Base-by-base conservation (phyloP, 768 basidiomycete species). In the Collybia sordida region DNA sequence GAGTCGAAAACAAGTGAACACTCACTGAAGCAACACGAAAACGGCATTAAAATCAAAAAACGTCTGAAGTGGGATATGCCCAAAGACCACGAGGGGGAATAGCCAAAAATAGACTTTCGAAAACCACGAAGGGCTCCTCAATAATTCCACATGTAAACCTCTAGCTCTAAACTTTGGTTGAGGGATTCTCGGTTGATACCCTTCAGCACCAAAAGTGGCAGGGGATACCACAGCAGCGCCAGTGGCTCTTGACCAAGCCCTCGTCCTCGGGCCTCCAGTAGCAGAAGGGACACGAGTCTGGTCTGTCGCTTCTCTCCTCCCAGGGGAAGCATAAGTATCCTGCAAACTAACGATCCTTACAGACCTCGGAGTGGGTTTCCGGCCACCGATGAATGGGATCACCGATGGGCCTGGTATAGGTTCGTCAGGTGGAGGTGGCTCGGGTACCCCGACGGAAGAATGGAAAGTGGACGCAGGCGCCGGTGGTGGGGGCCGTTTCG, bases 31-130 rank as follows among this genome's bases (percentile, higher is more conserved):
- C 58, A 94, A 65, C 57, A 93, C 83, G 70, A 84, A 95, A 56
- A 87, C 83, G 58, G 86, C 83, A 65, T 94, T 93, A 66, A 93
- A 92, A 62, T 96, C 93, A 64, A 95, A 85, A 62, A 88, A 94
- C 0, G 86, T 83, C 65, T 93, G 91, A 7, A 90, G 64, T 21
- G 83, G 82, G 35, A 91, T 69, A 61, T 90, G 86, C 17, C 80
- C 82, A 64, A 92, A 82, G 5, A 82, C 77, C 54, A 91, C 64
- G 14, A 91, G 35, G n/a, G 86, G 88, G 63, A 81, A 83, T 27
- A 87, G 61, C 60, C 81, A 85, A 67, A 82, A 92, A 65, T 84
- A 83, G n/a, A n/a, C n/a, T n/a, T n/a, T n/a, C n/a, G n/a, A n/a
- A n/a, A n/a, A n/a, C n/a, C n/a, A n/a, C n/a, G n/a, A n/a, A n/a